A percentile compares a stretch with the other conserved stretches of the same genome.
phyloP scores from a whole-genome alignment of 2,329 filamentous ascomycete species.

The Talaromyces sp. region DNA sequence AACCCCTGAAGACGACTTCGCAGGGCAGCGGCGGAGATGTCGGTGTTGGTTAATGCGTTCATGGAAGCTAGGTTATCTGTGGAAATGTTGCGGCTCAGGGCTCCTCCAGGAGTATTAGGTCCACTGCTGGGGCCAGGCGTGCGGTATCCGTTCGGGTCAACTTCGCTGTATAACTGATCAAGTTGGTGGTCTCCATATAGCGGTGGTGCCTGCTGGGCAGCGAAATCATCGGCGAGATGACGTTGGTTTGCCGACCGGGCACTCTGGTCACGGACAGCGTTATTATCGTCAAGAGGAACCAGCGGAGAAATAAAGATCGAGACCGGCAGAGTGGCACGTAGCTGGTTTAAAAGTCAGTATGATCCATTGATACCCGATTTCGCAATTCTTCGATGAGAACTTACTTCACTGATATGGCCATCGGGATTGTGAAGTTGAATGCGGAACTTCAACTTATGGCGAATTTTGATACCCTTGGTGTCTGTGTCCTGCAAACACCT shows the following conservation, averaged over 20 bases:
- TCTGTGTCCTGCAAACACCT: slow-evolving; percentile 89
- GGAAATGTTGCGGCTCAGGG: slow-evolving; percentile 72
- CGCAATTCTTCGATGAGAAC: slow-evolving; percentile 19
- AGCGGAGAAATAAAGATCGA: slow-evolving; percentile 96
- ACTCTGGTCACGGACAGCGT: slow-evolving; percentile 70
- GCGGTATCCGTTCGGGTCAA: slow-evolving; percentile 80
- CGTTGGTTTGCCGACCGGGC: slow-evolving; percentile 48
- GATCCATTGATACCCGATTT: neutral
- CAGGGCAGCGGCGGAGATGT: slow-evolving; percentile 66
- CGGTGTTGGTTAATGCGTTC: slow-evolving; percentile 52
- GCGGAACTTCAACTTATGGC: slow-evolving; percentile 89
- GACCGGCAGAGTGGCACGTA: slow-evolving; percentile 86
- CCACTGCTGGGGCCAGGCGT: slow-evolving; percentile 68
- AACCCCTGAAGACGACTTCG: slow-evolving; percentile 68
- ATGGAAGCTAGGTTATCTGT: slow-evolving; percentile 74
- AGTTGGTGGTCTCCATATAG: slow-evolving; percentile 88
- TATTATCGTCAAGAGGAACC: slow-evolving; percentile 83
- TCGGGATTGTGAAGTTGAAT: slow-evolving; percentile 93
- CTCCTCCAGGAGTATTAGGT: slow-evolving; percentile 77
- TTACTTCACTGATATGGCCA: slow-evolving; percentile 85
- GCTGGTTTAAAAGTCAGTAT: slow-evolving; percentile 48
- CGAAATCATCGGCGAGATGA: slow-evolving; percentile 57
- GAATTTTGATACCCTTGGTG: slow-evolving; percentile 83
- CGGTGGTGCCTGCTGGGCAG: slow-evolving; percentile 75
- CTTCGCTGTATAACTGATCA: slow-evolving; percentile 86